Percentiles rank a stretch among this genome's conserved stretches.
These are phyloP conservation scores for Anisogramma anomala DNA, from an alignment of 2,329 filamentous ascomycete genomes.

Conservation along the genomic window DNA sequence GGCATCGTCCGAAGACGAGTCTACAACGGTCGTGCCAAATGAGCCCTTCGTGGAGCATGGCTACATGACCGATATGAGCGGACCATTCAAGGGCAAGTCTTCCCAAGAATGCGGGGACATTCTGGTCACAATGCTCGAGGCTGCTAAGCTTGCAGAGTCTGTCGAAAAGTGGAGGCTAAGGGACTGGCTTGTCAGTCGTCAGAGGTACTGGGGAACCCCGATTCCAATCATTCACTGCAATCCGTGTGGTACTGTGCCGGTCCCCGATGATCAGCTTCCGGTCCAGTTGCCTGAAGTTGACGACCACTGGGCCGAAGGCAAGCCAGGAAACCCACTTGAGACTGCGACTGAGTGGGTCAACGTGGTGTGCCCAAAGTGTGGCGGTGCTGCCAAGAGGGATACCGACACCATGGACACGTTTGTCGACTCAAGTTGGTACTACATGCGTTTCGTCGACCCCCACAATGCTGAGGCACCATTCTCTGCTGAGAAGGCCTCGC, in stretches of 20 bases:
- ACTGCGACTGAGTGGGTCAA: slow-evolving; percentile 62
- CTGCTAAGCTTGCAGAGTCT: slow-evolving; percentile 46
- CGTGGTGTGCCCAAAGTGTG: slow-evolving; percentile 63
- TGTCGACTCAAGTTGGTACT: slow-evolving; percentile 93
- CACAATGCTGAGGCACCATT: slow-evolving; percentile 52
- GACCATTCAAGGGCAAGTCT: slow-evolving; percentile 49
- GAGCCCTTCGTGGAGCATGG: slow-evolving; percentile 56
- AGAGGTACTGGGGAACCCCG: slow-evolving; percentile 83
- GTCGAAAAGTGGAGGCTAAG: slow-evolving; percentile 67
- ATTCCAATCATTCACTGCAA: slow-evolving; percentile 80
- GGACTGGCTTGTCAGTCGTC: slow-evolving; percentile 87
- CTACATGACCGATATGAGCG: slow-evolving; percentile 53
- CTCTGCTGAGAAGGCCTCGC: slow-evolving; percentile 41
- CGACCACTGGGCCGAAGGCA: slow-evolving; percentile 55
- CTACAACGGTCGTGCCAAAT: slow-evolving; percentile 30
- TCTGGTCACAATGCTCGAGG: slow-evolving; percentile 46
- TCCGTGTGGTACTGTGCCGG: slow-evolving; percentile 66
- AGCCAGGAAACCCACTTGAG: slow-evolving; percentile 67
- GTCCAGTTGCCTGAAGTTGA: slow-evolving; percentile 62
- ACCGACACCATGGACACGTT: slow-evolving; percentile 97
- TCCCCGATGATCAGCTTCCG: slow-evolving; percentile 64
- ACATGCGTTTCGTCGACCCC: slow-evolving; percentile 65
- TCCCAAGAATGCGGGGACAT: slow-evolving; percentile 51
- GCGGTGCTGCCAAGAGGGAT: slow-evolving; percentile 60
- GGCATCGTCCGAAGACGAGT: slow-evolving; percentile 36